Evolutionary conservation across 768 basidiomycete species (phyloP), one percentile per base, ranked within the genome.

Genomic region (Coprinopsis strossmayeri): DNA sequence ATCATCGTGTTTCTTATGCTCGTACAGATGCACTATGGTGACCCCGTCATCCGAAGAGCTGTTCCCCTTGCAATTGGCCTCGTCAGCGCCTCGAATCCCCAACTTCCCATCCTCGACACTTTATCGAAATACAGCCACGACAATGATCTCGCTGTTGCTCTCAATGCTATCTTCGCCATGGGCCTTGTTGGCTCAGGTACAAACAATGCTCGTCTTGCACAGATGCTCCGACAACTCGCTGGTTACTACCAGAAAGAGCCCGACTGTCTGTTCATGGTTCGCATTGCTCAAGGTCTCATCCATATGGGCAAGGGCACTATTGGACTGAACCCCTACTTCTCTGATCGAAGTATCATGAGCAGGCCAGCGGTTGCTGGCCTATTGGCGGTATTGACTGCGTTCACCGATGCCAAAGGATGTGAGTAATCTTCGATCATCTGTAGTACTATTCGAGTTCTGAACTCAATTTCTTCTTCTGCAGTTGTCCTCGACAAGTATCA

Each of bases 281-380:
- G 96, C 47, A 82, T 99, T 50, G 91, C 95, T 2, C 88, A 97
- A 67, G 96, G 96, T 17, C 68, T 98, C 57, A 87, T 97, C n/a
- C 92, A 97, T 65, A 94, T 98, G 94, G 96, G 96, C 64, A 99
- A 99, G 69, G 96, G 96, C 28, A 97, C 94, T 12, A 90, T 99
- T 61, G 89, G 90, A 10, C 72, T 99, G 57, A 97, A 95, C 64
- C 95, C 96, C 2, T 97, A 96, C 84, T 97, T 89, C 78, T 79
- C 78, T 27, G 95, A 98, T 65, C 81, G 95, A 32, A 81, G 77
- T 46, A 84, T 95, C 60, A 87, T 98, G 86, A 88, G 81, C 59
- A 79, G 85, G 45, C 81, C 89, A 1, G 92, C 92, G 3, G 77
- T 96, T 12, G 92, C 93, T 28, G 96, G 95, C 42, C 65, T 98